phyloP scores from a whole-genome alignment of 2,329 filamentous ascomycete genomes.

The Pseudogymnoascus sp. region DNA sequence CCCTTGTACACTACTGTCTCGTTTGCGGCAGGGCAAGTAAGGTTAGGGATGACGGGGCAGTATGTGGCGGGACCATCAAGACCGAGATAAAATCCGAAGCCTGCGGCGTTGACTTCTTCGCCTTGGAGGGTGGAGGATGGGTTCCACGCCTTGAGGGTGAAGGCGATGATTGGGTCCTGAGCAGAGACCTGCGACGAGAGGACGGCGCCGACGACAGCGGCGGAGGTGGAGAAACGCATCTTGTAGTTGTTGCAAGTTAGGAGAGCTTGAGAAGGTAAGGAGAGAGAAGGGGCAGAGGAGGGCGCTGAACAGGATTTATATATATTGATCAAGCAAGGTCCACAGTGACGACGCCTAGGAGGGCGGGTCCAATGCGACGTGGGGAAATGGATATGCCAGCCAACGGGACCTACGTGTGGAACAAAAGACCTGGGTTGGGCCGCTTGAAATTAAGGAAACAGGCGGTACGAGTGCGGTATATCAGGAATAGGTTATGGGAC shows the following conservation, averaged over 20 bases:
- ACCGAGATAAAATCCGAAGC: constrained; percentile 45
- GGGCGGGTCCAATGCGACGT: background rate
- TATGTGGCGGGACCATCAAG: constrained; percentile 39
- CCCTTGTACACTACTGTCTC: constrained; percentile 40
- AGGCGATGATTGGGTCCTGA: constrained; percentile 27
- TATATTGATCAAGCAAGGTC: background rate
- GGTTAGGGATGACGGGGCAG: constrained; percentile 39
- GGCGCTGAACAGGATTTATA: background rate
- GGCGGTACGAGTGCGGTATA: background rate
- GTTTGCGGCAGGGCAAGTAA: constrained; percentile 42
- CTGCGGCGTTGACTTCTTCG: constrained; percentile 40
- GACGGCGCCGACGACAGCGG: background rate
- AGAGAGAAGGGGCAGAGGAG: background rate
- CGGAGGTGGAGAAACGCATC: background rate
- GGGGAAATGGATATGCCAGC: background rate
- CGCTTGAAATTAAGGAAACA: background rate
- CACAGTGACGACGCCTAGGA: background rate
- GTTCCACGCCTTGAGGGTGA: constrained; percentile 37
- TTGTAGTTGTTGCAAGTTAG: background rate
- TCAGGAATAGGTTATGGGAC: background rate
- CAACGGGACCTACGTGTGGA: background rate
- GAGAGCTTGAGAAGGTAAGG: background rate
- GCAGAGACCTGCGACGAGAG: constrained; percentile 1
- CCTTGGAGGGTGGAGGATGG: constrained; percentile 36
- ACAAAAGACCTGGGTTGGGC: background rate